A percentile compares a stretch with the other conserved stretches of the same genome.
These are phyloP conservation scores for Penicillium aurantiogriseum DNA, from an alignment of 2,329 filamentous ascomycete genomes.

Conservation along the genomic window DNA sequence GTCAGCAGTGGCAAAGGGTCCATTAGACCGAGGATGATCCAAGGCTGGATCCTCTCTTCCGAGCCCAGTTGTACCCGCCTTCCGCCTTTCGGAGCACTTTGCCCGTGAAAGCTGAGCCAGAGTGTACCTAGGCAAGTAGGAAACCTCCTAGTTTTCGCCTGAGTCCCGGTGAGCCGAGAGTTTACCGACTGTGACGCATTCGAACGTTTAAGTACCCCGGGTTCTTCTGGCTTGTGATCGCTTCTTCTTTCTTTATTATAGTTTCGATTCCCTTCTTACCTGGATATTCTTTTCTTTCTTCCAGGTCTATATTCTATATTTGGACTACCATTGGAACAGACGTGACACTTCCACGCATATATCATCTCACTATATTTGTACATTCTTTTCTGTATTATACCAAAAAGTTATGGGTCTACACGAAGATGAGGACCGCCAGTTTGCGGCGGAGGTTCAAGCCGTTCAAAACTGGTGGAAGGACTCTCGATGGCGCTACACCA, in stretches of 20 bases:
- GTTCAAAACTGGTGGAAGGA: slow-evolving; percentile 95
- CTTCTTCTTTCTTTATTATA: slow-evolving; percentile 10
- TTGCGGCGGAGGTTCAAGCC: slow-evolving; percentile 76
- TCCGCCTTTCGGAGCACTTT: slow-evolving; percentile 27
- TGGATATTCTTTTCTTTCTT: not conserved
- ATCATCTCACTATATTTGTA: slow-evolving; percentile 11
- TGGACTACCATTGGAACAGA: slow-evolving; percentile 7
- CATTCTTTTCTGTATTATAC: slow-evolving; percentile 13
- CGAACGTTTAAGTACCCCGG: slow-evolving; percentile 31
- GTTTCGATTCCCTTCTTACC: slow-evolving; percentile 6
- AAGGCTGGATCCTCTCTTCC: slow-evolving; percentile 39
- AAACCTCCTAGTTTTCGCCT: slow-evolving; percentile 11
- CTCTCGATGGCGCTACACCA: slow-evolving; percentile 88
- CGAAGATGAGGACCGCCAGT: slow-evolving; percentile 71
- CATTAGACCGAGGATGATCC: slow-evolving; percentile 42
- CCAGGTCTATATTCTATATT: not conserved
- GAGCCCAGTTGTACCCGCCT: slow-evolving; percentile 30
- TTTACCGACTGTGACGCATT: slow-evolving; percentile 40
- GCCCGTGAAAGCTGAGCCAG: slow-evolving; percentile 26
- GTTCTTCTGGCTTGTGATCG: slow-evolving; percentile 33
- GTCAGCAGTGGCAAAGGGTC: slow-evolving; percentile 19
- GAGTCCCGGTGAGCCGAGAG: slow-evolving; percentile 41
- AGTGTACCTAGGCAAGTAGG: slow-evolving; percentile 20
- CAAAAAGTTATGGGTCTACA: slow-evolving; percentile 40
- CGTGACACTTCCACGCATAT: not conserved